phyloP scores from a whole-genome alignment of 495 filamentous ascomycete genomes.

The Chaetomium cochliodes region DNA sequence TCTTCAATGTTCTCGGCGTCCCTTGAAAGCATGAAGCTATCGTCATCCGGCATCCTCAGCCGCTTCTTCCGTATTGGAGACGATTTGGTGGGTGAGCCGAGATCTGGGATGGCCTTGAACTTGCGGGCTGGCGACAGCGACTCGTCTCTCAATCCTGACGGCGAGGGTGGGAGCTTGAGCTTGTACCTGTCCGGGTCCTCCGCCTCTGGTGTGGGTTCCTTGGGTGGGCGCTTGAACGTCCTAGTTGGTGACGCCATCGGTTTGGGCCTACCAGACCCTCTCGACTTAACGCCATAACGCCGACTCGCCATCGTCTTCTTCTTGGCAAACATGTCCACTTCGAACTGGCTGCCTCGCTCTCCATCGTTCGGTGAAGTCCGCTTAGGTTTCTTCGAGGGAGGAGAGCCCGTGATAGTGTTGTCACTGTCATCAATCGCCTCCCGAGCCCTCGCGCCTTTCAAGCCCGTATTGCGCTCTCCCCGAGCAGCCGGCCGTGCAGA shows the following conservation, averaged over 20 bases:
- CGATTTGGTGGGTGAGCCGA: not conserved
- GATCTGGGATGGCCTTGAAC: not conserved
- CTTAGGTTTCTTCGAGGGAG: constrained; percentile 17
- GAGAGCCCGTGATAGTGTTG: not conserved
- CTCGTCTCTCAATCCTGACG: not conserved
- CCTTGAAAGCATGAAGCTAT: not conserved
- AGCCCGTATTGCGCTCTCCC: not conserved
- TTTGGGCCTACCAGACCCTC: not conserved
- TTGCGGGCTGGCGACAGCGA: constrained; percentile 8
- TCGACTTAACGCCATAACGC: not conserved
- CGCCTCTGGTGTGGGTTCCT: not conserved
- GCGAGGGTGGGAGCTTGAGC: not conserved
- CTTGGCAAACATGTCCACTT: not conserved
- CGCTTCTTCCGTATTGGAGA: constrained; percentile 14
- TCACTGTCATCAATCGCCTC: not conserved
- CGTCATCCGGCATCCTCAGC: constrained; percentile 3
- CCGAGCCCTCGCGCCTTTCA: not conserved
- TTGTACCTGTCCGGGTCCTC: not conserved
- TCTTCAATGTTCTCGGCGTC: not conserved
- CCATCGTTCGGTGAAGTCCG: not conserved
- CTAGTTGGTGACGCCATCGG: not conserved
- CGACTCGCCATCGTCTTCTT: not conserved
- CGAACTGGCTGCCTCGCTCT: constrained; percentile 6
- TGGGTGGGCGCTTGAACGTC: constrained; percentile 6
- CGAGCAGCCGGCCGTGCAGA: not conserved